phyloP scores from a whole-genome alignment of 495 filamentous ascomycete genomes.

The Parmelia sp. region DNA sequence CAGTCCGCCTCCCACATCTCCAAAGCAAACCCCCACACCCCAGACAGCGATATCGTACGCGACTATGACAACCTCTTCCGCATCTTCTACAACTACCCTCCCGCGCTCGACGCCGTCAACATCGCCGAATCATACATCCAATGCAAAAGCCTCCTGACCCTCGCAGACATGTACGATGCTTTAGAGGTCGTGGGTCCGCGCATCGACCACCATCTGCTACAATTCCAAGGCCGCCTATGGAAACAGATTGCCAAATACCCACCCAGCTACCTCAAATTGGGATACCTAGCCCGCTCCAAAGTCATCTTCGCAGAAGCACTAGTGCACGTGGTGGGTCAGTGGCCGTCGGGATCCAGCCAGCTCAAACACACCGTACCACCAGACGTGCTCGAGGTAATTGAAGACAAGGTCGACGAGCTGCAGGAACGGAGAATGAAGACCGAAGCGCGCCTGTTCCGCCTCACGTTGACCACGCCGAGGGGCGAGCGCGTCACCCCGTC shows the following conservation, averaged over 20 bases:
- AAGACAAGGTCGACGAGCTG: constrained; percentile 82
- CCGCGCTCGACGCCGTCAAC: constrained; percentile 70
- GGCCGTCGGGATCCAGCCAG: constrained; percentile 72
- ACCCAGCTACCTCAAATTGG: constrained; percentile 81
- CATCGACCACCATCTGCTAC: constrained; percentile 87
- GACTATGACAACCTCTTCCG: constrained; percentile 93
- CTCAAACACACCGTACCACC: constrained; percentile 65
- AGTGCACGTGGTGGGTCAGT: constrained; percentile 87
- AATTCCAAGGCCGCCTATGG: constrained; percentile 82
- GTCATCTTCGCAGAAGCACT: constrained; percentile 86
- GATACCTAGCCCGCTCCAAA: constrained; percentile 74
- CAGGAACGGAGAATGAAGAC: constrained; percentile 61
- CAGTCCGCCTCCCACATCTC: constrained; percentile 46
- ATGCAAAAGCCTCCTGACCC: constrained; percentile 75
- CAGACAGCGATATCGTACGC: constrained; percentile 64
- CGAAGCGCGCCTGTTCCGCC: constrained; percentile 71
- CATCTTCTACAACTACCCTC: constrained; percentile 87
- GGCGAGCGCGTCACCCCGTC: constrained; percentile 74
- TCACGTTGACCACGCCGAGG: constrained; percentile 68
- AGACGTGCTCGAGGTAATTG: constrained; percentile 74
- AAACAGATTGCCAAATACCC: constrained; percentile 94
- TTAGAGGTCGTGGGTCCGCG: constrained; percentile 78
- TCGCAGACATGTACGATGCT: constrained; percentile 90
- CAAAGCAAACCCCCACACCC: constrained; percentile 32
- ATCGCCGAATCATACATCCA: constrained; percentile 87